These are phyloP conservation scores for Glutinoglossum americanum DNA, from an alignment of 495 filamentous ascomycete species.

Conservation along the genomic window DNA sequence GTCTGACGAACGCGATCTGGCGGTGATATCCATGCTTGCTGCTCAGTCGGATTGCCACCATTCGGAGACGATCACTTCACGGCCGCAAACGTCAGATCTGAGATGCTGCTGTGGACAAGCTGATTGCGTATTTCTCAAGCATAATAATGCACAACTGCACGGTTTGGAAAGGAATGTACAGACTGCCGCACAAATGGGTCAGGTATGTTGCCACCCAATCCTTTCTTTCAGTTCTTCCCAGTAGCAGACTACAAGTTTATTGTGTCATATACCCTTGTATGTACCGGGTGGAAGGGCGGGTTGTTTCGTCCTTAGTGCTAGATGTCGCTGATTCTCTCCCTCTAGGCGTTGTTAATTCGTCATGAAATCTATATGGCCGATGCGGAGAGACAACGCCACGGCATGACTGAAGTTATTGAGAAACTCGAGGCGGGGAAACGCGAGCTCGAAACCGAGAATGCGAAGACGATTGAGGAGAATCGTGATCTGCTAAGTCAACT, in stretches of 20 bases:
- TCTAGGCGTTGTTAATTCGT: constrained; percentile 68
- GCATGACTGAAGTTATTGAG: constrained; percentile 47
- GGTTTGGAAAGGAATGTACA: constrained; percentile 71
- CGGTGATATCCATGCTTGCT: neutral
- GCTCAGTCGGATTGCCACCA: neutral
- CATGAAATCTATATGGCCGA: constrained; percentile 88
- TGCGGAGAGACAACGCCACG: constrained; percentile 57
- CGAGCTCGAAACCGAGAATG: constrained; percentile 51
- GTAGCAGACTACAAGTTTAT: neutral
- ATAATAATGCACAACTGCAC: constrained; percentile 56
- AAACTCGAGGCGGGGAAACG: constrained; percentile 56
- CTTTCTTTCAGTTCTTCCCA: neutral
- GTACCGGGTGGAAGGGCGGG: too few species aligned
- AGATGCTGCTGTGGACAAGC: constrained; percentile 67
- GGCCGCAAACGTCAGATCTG: constrained; percentile 8
- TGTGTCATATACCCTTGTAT: too few species aligned
- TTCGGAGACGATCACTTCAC: neutral
- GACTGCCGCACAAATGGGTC: constrained; percentile 65
- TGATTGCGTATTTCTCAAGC: constrained; percentile 58
- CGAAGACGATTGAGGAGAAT: constrained; percentile 57
- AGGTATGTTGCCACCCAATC: constrained; percentile 30
- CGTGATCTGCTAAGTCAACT: constrained; percentile 55
- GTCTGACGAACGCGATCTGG: neutral
- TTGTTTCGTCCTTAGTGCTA: constrained; percentile 1
- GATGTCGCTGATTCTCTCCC: constrained; percentile 3